A percentile compares a stretch with the other conserved stretches of the same genome.
phyloP scores from a whole-genome alignment of 495 filamentous ascomycete species.

The Poronia punctata region DNA sequence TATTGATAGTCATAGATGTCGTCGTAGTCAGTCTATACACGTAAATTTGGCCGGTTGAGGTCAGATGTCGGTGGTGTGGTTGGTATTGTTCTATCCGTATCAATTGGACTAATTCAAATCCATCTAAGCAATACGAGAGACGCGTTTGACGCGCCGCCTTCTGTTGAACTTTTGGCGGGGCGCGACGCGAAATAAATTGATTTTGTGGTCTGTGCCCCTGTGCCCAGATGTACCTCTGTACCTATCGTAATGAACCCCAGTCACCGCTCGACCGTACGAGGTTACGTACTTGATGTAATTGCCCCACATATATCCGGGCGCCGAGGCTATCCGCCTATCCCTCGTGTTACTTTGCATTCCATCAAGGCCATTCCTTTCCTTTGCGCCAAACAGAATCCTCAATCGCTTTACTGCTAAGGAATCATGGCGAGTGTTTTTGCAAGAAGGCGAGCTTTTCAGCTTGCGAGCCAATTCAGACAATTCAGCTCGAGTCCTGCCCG shows the following conservation, averaged over 20 bases:
- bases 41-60: neutral
- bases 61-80: too few species aligned
- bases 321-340: slow-evolving; percentile 36
- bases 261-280: neutral
- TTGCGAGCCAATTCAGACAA: slow-evolving; percentile 33
- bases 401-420: too few species aligned
- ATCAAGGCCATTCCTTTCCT: neutral
- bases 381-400: neutral
- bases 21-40: neutral
- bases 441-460: slow-evolving; percentile 25
- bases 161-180: neutral
- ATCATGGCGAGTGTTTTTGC: slow-evolving; percentile 31
- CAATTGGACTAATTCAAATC: too few species aligned
- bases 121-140: too few species aligned
- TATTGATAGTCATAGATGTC: neutral
- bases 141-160: slow-evolving; percentile 8
- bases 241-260: neutral
- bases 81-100: too few species aligned
- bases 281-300: neutral
- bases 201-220: slow-evolving; percentile 5
- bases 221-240: too few species aligned
- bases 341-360: slow-evolving; percentile 3
- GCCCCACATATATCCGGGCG: slow-evolving; percentile 23
- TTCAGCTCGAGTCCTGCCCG: slow-evolving; percentile 48
- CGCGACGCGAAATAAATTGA: slow-evolving; percentile 9